A percentile compares a stretch with the other conserved stretches of the same genome.
Conservation (phyloP, 2,329 filamentous ascomycete genomes). For the Mycosphaerella sp. region DNA sequence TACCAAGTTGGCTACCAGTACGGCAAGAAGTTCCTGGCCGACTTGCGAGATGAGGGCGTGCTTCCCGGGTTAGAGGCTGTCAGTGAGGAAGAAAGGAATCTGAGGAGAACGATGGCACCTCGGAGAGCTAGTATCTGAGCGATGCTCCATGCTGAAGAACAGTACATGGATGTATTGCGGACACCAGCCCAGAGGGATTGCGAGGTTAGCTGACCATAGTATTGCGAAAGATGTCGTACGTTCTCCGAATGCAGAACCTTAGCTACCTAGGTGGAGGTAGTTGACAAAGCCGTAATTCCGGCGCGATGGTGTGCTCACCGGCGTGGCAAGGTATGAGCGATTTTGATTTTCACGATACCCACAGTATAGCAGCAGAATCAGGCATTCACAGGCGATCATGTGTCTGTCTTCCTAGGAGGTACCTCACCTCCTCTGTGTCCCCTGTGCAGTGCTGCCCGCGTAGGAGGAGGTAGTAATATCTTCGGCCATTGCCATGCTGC, state of each 20-base stretch:
- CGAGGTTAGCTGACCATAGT: not conserved
- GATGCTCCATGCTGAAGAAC: not conserved
- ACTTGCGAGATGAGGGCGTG: conserved; percentile 70
- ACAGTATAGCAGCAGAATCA: not conserved
- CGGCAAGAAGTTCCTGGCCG: conserved; percentile 71
- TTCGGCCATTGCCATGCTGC: too few species aligned
- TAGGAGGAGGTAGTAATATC: too few species aligned
- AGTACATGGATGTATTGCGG: too few species aligned
- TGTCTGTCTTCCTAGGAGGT: too few species aligned
- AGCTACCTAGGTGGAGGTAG: too few species aligned
- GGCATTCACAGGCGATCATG: too few species aligned
- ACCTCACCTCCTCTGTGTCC: too few species aligned
- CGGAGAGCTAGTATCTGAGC: conserved; percentile 43
- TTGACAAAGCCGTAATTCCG: too few species aligned
- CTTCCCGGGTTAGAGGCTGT: conserved; percentile 51
- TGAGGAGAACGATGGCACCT: conserved; percentile 48
- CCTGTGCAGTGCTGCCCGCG: too few species aligned
- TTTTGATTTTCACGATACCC: not conserved
- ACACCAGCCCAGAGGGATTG: too few species aligned
- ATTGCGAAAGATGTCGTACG: not conserved
- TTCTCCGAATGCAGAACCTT: too few species aligned
- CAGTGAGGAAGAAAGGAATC: conserved; percentile 46
- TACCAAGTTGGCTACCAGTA: conserved; percentile 83
- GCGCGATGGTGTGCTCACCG: too few species aligned
- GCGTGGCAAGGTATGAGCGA: not conserved